Evolutionary conservation across 768 basidiomycete species (phyloP), one percentile per base, ranked within the genome.

Genomic region (Cystoderma amianthinum): DNA sequence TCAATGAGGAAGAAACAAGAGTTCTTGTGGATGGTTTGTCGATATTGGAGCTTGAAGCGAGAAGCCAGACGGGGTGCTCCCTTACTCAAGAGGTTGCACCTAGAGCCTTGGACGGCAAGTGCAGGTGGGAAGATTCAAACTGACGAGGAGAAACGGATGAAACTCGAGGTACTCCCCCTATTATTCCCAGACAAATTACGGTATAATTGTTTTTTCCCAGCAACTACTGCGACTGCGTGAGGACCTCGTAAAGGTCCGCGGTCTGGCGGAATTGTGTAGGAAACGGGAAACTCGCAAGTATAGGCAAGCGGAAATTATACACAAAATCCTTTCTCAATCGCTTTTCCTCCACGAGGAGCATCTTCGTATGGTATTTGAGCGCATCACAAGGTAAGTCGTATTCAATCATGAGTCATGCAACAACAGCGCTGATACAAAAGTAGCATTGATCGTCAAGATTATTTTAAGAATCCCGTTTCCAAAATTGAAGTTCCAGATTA

Each of bases 11-110:
- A 88, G 58, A 90, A 86, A 55, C 51, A 62, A 2, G 83, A 87
- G 34, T 88, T 94, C 42, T 63, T 98, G 10, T 73, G 80, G 36
- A 61, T 79, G 52, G 69, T 93, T 22, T 94, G 88, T 53, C 77
- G 80, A 54, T 99, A 97, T 55, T 99, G 96, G 96, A 97, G 96
- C 62, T 59, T 99, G 60, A 98, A 99, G 64, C 70, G 96, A 3
- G 95, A 98, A 57, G 90, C 81, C 1, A 74, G 96, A 46, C 63
- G 95, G 30, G 96, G 96, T 3, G 96, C 96, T 6, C 95, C 96
- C 9, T 61, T 98, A 45, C 61, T 99, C 49, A 98, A 98, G 62
- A 58, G 96, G 40, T 57, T 99, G 43, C 93, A 99, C 63, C 67
- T 98, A 19, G 95, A 99, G 65, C 95, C 96, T 1, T 98, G 96